Evolutionary conservation across 345 rosid genomes (phyloP).

Genomic region (Lepidium didymum): DNA sequence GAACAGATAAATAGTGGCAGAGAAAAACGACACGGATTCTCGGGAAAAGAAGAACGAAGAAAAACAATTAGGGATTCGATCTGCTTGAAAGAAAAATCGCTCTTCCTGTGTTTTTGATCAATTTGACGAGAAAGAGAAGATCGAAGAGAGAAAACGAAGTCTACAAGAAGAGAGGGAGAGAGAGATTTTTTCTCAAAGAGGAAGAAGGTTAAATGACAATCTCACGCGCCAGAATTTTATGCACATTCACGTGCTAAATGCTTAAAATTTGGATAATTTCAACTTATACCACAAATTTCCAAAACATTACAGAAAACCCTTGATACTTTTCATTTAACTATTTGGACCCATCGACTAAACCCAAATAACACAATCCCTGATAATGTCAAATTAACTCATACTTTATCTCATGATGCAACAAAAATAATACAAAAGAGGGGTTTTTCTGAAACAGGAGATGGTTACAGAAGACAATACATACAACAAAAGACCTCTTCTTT

Average conservation of each 20-base stretch:
- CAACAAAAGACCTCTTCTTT: neutral
- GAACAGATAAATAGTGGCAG: neutral
- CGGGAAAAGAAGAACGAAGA: neutral
- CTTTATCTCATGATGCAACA: neutral
- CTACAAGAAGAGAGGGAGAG: constrained; percentile 9
- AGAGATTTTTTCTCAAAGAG: constrained; percentile 6
- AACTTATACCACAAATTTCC: neutral
- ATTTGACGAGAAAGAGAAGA: constrained; percentile 25
- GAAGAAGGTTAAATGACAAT: neutral
- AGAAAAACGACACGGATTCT: neutral
- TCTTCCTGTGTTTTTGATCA: constrained; percentile 18
- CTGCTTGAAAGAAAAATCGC: neutral
- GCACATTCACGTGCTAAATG: neutral
- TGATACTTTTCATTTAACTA: neutral
- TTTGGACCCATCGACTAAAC: neutral
- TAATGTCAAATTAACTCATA: neutral
- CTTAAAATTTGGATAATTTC: neutral
- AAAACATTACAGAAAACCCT: neutral
- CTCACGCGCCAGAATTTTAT: neutral
- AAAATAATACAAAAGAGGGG: constrained; percentile 4
- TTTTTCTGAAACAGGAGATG: constrained; percentile 4
- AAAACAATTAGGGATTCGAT: constrained; percentile 29
- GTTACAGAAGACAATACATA: neutral
- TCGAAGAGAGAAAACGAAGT: constrained; percentile 15
- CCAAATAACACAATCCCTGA: neutral